Evolutionary conservation across 2,329 filamentous ascomycete species (phyloP), one percentile per base, ranked within the genome.

Genomic region (Sporothrix schenckii): DNA sequence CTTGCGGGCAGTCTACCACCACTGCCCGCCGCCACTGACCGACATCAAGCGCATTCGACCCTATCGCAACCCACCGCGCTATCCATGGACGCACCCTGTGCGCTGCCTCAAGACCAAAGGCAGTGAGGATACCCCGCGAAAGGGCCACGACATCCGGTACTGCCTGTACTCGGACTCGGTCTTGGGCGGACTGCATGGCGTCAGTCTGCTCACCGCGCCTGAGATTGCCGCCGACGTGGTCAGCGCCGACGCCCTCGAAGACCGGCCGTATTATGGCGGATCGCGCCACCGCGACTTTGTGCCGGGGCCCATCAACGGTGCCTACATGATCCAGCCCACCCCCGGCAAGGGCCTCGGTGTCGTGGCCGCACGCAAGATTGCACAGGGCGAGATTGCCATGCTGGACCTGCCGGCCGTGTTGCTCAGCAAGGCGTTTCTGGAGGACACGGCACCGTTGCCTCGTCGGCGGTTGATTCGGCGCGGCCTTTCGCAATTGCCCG

Each of bases 281-380:
- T 71, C 71, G 72, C 72, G 72, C 50, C 24, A 52, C 69, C 68
- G 72, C 30, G 10, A 49, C 19, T n/a, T 72, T 67, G 47, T 44
- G 21, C 67, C 19, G 60, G 70, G 49, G 54, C 56, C 71, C 16
- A 30, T 74, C 14, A 61, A 60, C 11, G 68, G 71, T 11, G 41
- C 76, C 0, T 80, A 79, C 70, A 71, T 73, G 21, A 66, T 79
- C 47, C 53, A 71, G 30, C 72, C 76, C 4, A 73, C 78, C 0
- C 73, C 75, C 1, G 77, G 76, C 0, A 79, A 78, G 65, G 79
- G 78, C 0, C 71, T 76, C 14, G 79, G 79, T 10, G 76, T 78
- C 2, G 58, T 80, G 14, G 79, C 78, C 1, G 75, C 73, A 14
- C 74, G 75, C n/a, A 73, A 70, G 13, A 79, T 81, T 61, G 69